These are phyloP conservation scores for Pseudomonodictys pantanalensis DNA, from an alignment of 495 filamentous ascomycete species.

Conservation along the genomic window DNA sequence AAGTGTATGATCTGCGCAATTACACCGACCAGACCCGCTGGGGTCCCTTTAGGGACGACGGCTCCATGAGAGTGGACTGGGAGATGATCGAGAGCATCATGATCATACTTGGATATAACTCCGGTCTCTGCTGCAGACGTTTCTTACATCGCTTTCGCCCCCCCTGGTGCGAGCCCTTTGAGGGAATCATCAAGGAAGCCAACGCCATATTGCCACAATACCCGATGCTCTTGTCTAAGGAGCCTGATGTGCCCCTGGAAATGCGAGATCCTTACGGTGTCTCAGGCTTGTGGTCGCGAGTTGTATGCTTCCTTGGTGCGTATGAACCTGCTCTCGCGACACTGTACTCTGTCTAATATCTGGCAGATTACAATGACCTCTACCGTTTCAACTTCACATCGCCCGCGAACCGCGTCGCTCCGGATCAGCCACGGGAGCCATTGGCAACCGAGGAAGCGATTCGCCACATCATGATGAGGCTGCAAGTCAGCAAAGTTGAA, in stretches of 20 bases:
- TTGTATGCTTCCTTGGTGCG: slow-evolving; percentile 51
- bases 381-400: slow-evolving; percentile 56
- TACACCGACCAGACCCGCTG: slow-evolving; percentile 55
- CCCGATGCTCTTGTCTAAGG: slow-evolving; percentile 16
- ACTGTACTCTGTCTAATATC: not conserved
- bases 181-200: slow-evolving; percentile 44
- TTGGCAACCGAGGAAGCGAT: slow-evolving; percentile 58
- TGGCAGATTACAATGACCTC: slow-evolving; percentile 59
- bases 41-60: slow-evolving; percentile 62
- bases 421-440: slow-evolving; percentile 47
- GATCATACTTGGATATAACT: slow-evolving; percentile 57
- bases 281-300: slow-evolving; percentile 57
- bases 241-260: slow-evolving; percentile 44
- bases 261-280: slow-evolving; percentile 58
- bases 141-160: slow-evolving; percentile 44
- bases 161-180: slow-evolving; percentile 53
- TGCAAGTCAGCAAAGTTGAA: slow-evolving; percentile 53
- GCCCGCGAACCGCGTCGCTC: slow-evolving; percentile 18
- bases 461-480: slow-evolving; percentile 61
- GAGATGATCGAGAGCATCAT: slow-evolving; percentile 66
- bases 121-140: slow-evolving; percentile 47
- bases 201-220: not conserved
- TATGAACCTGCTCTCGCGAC: not conserved
- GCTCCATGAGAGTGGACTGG: slow-evolving; percentile 58
- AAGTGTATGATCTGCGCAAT: slow-evolving; percentile 64